Percentiles rank a stretch among this genome's conserved stretches.
These are phyloP conservation scores for Wallacemonas rigidus DNA, from an alignment of 208 protist species.

Conservation along the genomic window DNA sequence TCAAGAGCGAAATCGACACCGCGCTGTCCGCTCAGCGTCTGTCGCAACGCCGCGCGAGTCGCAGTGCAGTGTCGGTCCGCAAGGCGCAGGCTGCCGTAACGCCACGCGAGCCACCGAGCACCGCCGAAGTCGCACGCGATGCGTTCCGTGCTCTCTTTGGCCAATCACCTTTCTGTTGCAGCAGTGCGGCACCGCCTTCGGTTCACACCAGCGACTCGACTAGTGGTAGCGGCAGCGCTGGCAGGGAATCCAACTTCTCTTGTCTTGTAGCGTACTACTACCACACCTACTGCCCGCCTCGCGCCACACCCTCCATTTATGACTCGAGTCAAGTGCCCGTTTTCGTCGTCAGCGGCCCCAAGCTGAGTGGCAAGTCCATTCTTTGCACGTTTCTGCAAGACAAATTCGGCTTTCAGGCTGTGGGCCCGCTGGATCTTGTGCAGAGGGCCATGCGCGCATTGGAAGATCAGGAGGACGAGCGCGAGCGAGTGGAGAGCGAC, in stretches of 20 bases:
- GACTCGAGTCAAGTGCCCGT: constrained; percentile 56
- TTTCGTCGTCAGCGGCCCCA: constrained; percentile 74
- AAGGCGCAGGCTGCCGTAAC: not conserved
- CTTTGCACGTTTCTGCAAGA: constrained; percentile 44
- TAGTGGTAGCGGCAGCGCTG: too few relatives aligned
- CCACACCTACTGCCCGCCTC: constrained; percentile 15
- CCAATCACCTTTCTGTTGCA: constrained; percentile 22
- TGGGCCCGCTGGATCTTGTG: constrained; percentile 63
- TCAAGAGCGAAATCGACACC: constrained; percentile 15
- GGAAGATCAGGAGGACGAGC: constrained; percentile 23
- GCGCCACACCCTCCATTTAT: constrained; percentile 36
- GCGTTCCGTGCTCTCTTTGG: constrained; percentile 46
- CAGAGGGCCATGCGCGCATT: constrained; percentile 38
- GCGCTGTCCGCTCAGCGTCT: constrained; percentile 9
- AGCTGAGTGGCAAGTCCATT: constrained; percentile 79
- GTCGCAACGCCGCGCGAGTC: constrained; percentile 4
- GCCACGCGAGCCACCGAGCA: constrained; percentile 1
- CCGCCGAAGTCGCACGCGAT: constrained; percentile 18
- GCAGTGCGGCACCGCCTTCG: not conserved
- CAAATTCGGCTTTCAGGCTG: constrained; percentile 45
- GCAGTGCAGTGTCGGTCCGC: constrained; percentile 6
- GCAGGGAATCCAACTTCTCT: constrained; percentile 25
- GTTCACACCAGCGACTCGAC: too few relatives aligned
- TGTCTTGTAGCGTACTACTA: constrained; percentile 33
- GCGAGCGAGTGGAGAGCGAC: constrained; percentile 21